These are phyloP conservation scores for Fusarium virguliforme DNA, from an alignment of 2,329 filamentous ascomycete genomes.

Conservation along the genomic window DNA sequence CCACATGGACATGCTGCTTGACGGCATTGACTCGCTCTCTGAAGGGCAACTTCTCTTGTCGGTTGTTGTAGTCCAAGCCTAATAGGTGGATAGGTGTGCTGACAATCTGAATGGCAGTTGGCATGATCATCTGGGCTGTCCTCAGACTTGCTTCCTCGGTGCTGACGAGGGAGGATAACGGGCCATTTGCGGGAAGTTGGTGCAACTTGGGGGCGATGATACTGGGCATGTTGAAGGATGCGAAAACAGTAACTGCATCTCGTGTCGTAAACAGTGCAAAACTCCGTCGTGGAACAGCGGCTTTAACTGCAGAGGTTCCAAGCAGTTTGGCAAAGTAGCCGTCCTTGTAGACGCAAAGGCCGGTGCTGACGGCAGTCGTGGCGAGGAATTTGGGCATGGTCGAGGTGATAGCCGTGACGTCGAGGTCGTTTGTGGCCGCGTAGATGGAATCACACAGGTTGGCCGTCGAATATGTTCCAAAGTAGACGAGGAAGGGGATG, in stretches of 20 bases:
- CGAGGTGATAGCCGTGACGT: constrained; percentile 17
- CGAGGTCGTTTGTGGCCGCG: constrained; percentile 16
- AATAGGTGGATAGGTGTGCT: constrained; percentile 32
- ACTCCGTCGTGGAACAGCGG: constrained; percentile 3
- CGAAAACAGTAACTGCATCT: constrained; percentile 10
- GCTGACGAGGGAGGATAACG: not conserved
- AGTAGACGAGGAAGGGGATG: constrained; percentile 36
- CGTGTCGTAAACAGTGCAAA: not conserved
- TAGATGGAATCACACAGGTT: constrained; percentile 35
- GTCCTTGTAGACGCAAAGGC: constrained; percentile 17
- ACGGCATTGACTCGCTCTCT: constrained; percentile 21
- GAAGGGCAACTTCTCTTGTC: constrained; percentile 19
- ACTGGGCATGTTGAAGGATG: constrained; percentile 8
- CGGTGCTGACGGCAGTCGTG: constrained; percentile 31
- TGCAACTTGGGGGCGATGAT: not conserved
- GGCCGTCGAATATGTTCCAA: constrained; percentile 37
- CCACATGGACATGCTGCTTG: constrained; percentile 20
- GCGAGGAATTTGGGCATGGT: constrained; percentile 36
- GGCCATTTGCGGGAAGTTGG: not conserved
- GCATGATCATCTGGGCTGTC: constrained; percentile 2
- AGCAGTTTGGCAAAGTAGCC: constrained; percentile 29
- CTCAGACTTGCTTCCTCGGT: constrained; percentile 8
- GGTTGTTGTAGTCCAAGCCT: constrained; percentile 29
- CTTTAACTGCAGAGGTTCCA: not conserved
- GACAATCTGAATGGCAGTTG: constrained; percentile 19